phyloP scores from a whole-genome alignment of 345 rosid species.

The Pistacia integerrima region DNA sequence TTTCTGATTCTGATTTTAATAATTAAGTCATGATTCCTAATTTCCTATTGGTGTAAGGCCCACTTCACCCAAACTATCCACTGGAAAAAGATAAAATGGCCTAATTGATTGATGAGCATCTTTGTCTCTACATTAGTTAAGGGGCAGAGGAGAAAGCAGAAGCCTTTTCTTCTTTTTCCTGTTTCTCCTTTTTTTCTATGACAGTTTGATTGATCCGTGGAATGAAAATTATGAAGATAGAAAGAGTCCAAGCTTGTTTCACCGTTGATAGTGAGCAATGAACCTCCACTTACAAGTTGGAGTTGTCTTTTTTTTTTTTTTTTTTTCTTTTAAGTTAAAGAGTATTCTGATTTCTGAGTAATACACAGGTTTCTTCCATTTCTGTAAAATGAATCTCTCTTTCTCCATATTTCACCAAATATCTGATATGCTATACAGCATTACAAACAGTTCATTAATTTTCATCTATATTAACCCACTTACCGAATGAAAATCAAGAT shows the following conservation, averaged over 20 bases:
- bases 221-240: slow-evolving; percentile 20
- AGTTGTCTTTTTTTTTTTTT: slow-evolving; percentile 8
- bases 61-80: slow-evolving; percentile 28
- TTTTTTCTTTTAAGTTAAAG: slow-evolving; percentile 15
- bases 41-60: slow-evolving; percentile 23
- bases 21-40: slow-evolving; percentile 31
- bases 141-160: slow-evolving; percentile 35
- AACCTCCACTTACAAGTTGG: slow-evolving; percentile 45
- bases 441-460: background rate
- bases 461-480: background rate
- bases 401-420: background rate
- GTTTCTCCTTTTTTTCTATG: slow-evolving; percentile 11
- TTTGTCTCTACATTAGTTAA: slow-evolving; percentile 37
- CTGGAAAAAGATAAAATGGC: slow-evolving; percentile 15
- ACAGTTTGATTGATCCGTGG: slow-evolving; percentile 19
- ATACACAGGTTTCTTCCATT: slow-evolving; percentile 37
- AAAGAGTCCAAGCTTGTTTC: slow-evolving; percentile 28
- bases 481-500: background rate
- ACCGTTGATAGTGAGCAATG: slow-evolving; percentile 41
- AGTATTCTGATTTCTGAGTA: slow-evolving; percentile 17
- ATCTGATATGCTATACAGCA: no score
- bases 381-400: background rate
- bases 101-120: slow-evolving; percentile 40
- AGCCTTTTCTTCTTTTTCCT: slow-evolving; percentile 13
- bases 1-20: slow-evolving; percentile 52